Evolutionary conservation across 805 yeast species (phyloP).

Genomic region (Kodamaea jinghongensis): DNA sequence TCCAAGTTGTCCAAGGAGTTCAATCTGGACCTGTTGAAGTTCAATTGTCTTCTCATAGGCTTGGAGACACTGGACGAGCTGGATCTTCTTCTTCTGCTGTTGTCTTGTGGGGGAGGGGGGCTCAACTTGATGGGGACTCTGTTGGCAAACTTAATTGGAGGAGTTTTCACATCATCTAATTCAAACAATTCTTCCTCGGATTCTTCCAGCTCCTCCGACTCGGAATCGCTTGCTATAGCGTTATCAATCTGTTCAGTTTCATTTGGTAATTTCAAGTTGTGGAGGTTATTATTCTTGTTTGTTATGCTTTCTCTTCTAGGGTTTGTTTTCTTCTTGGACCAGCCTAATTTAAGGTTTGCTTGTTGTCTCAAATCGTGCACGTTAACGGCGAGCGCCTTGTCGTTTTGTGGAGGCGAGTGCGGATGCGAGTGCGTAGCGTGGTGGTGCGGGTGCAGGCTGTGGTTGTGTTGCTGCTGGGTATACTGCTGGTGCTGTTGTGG

Average conservation of each 20-base stretch:
- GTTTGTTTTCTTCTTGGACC: conserved; percentile 33
- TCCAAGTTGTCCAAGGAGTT: conserved; percentile 43
- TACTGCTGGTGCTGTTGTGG: background rate
- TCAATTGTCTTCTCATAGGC: conserved; percentile 22
- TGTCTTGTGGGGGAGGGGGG: conserved; percentile 32
- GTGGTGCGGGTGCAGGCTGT: background rate
- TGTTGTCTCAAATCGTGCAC: conserved; percentile 35
- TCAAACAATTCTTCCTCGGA: conserved; percentile 22
- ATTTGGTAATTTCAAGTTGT: conserved; percentile 46
- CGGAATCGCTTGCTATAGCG: conserved; percentile 32
- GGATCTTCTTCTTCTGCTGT: conserved; percentile 25
- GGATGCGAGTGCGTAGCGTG: conserved; percentile 1
- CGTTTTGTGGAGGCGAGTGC: background rate
- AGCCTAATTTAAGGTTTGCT: conserved; percentile 35
- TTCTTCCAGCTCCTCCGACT: conserved; percentile 28
- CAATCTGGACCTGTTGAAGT: conserved; percentile 38
- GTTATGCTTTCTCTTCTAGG: conserved; percentile 53
- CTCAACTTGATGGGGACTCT: conserved; percentile 38
- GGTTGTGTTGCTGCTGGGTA: background rate
- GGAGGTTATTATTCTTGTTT: conserved; percentile 42
- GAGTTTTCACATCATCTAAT: conserved; percentile 30
- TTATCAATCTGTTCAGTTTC: conserved; percentile 21
- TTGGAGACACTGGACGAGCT: conserved; percentile 25
- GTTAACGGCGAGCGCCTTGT: conserved; percentile 12
- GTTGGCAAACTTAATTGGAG: conserved; percentile 42